Evolutionary conservation across 2,329 filamentous ascomycete species (phyloP).

Genomic region (Aspergillus sp.): DNA sequence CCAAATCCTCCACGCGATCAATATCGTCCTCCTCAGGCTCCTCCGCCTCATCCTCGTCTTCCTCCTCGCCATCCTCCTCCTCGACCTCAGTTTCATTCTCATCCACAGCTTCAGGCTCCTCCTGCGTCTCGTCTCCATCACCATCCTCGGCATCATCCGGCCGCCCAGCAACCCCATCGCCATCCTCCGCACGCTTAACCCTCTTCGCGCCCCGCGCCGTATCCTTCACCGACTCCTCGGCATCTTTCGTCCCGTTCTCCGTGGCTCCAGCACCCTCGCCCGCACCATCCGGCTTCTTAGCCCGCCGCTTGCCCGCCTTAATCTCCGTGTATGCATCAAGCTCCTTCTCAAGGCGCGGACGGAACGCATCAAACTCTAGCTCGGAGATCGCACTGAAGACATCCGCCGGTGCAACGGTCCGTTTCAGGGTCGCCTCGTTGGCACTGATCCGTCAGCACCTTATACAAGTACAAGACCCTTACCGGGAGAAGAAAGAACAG

Average conservation of each 20-base stretch:
- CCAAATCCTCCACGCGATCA: conserved; percentile 37
- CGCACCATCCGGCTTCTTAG: conserved; percentile 43
- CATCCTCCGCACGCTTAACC: conserved; percentile 20
- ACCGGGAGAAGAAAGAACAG: not conserved
- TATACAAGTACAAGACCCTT: too few relatives aligned
- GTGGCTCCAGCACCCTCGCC: conserved; percentile 13
- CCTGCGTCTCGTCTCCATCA: conserved; percentile 24
- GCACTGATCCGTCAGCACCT: conserved; percentile 41
- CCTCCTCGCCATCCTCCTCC: conserved; percentile 24
- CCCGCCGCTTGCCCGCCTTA: conserved; percentile 42
- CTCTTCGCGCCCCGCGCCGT: conserved; percentile 14
- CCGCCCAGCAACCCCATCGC: conserved; percentile 14
- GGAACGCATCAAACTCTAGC: conserved; percentile 60
- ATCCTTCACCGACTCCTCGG: conserved; percentile 19
- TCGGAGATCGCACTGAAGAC: conserved; percentile 60
- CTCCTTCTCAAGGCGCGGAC: conserved; percentile 58
- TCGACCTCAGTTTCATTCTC: conserved; percentile 25
- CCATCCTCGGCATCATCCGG: conserved; percentile 24
- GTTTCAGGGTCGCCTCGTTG: conserved; percentile 60
- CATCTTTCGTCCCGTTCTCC: conserved; percentile 7
- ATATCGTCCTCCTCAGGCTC: conserved; percentile 32
- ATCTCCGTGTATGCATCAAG: conserved; percentile 48
- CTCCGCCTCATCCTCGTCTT: conserved; percentile 17
- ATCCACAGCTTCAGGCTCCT: conserved; percentile 17
- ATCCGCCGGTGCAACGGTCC: conserved; percentile 60